These are phyloP conservation scores for Bipolaris bicolor DNA, from an alignment of 2,329 filamentous ascomycete species.

Conservation along the genomic window DNA sequence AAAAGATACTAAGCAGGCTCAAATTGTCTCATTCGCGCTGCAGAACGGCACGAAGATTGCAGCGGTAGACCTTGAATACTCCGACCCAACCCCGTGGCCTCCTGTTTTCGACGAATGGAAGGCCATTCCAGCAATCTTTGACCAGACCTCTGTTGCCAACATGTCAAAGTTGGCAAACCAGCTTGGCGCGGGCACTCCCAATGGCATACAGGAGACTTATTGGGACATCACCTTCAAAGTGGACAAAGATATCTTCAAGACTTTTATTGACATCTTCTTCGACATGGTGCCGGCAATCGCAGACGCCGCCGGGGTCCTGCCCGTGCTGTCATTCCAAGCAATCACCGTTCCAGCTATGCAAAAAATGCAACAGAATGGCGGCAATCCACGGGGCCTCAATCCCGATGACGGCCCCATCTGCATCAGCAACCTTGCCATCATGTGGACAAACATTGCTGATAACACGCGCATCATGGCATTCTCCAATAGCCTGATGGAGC, in stretches of 20 bases:
- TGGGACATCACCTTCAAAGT: slow-evolving; percentile 38
- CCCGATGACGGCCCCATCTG: slow-evolving; percentile 28
- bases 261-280: slow-evolving; percentile 31
- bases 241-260: slow-evolving; percentile 26
- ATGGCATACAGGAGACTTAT: slow-evolving; percentile 33
- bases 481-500: slow-evolving; percentile 26
- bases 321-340: slow-evolving; percentile 35
- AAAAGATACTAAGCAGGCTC: slow-evolving; percentile 25
- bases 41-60: slow-evolving; percentile 26
- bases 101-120: slow-evolving; percentile 37
- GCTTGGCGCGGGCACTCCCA: slow-evolving; percentile 21
- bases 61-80: slow-evolving; percentile 32
- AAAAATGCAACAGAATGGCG: slow-evolving; percentile 37
- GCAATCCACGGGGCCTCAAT: slow-evolving; percentile 41
- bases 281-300: slow-evolving; percentile 28
- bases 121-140: slow-evolving; percentile 32
- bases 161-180: slow-evolving; percentile 29
- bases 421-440: slow-evolving; percentile 27
- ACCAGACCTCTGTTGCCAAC: slow-evolving; percentile 31
- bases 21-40: slow-evolving; percentile 30
- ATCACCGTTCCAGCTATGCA: slow-evolving; percentile 33
- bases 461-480: slow-evolving; percentile 32
- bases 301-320: slow-evolving; percentile 30
- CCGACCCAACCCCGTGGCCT: slow-evolving; percentile 28
- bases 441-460: slow-evolving; percentile 33